These are phyloP conservation scores for Candolleomyces eurysporus DNA, from an alignment of 768 basidiomycete species.

Conservation along the genomic window DNA sequence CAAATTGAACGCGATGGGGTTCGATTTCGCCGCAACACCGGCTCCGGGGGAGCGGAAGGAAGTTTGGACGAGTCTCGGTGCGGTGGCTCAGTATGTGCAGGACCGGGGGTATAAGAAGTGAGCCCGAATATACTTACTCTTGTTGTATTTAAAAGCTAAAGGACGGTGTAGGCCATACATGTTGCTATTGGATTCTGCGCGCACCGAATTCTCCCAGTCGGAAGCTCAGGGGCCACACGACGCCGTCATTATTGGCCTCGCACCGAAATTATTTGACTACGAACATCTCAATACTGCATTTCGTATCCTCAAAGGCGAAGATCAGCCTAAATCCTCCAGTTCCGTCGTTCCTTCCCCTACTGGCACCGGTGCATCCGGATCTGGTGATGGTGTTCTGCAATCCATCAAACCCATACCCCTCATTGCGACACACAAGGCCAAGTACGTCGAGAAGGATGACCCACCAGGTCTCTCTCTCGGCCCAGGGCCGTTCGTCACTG, in stretches of 20 bases:
- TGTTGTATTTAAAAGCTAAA: background rate
- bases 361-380: background rate
- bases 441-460: conserved; percentile 44
- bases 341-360: background rate
- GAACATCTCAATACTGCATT: conserved; percentile 61
- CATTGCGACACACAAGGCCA: conserved; percentile 60
- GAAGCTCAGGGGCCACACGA: conserved; percentile 35
- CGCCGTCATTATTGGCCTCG: conserved; percentile 63
- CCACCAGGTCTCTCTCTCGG: conserved; percentile 58
- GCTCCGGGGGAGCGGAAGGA: conserved; percentile 28
- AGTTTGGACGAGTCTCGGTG: conserved; percentile 65
- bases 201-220: conserved; percentile 28
- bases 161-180: conserved; percentile 46
- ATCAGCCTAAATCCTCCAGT: background rate
- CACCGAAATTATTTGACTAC: conserved; percentile 52
- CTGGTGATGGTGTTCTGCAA: background rate
- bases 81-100: conserved; percentile 46
- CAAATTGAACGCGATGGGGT: conserved; percentile 46
- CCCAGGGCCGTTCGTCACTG: conserved; percentile 67
- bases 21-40: conserved; percentile 31
- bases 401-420: conserved; percentile 20
- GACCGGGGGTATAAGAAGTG: conserved; percentile 30
- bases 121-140: too few species aligned
- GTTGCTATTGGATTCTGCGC: conserved; percentile 50
- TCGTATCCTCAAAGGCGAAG: conserved; percentile 53